phyloP scores from a whole-genome alignment of 345 rosid genomes.

The Salix dunnii region DNA sequence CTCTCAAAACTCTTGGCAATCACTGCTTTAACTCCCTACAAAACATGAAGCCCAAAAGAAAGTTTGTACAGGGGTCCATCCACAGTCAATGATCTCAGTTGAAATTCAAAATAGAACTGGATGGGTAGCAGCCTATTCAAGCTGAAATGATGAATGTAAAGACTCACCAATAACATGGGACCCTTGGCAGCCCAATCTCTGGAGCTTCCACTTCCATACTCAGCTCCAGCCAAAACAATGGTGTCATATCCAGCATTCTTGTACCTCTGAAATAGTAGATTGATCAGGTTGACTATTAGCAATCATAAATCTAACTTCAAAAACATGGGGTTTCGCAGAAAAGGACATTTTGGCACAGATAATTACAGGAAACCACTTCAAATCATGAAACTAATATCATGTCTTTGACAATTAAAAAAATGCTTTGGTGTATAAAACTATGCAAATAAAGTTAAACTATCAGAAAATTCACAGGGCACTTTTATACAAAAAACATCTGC shows the following conservation, averaged over 20 bases:
- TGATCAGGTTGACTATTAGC: neutral
- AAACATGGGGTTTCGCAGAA: neutral
- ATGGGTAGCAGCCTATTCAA: neutral
- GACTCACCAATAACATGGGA: conserved; percentile 81
- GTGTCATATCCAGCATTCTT: conserved; percentile 71
- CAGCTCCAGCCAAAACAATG: conserved; percentile 91
- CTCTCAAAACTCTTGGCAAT: conserved; percentile 97
- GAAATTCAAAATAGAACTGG: neutral
- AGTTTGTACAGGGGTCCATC: too few relatives aligned
- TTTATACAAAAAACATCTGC: too few relatives aligned
- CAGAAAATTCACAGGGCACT: too few relatives aligned
- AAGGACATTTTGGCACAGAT: neutral
- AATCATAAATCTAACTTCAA: neutral
- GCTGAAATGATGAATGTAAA: neutral
- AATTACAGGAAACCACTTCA: neutral
- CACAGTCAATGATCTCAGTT: neutral
- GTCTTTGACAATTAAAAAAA: too few relatives aligned
- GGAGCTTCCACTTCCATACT: conserved; percentile 99
- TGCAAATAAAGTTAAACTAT: too few relatives aligned
- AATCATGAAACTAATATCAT: neutral
- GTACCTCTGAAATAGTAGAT: conserved; percentile 62
- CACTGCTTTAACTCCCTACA: conserved; percentile 95
- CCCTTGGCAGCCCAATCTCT: conserved; percentile 99
- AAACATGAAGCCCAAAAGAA: conserved; percentile 12
- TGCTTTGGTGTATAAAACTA: too few relatives aligned